phyloP scores from a whole-genome alignment of 257 asterid species.

The Knoxia roxburghii region DNA sequence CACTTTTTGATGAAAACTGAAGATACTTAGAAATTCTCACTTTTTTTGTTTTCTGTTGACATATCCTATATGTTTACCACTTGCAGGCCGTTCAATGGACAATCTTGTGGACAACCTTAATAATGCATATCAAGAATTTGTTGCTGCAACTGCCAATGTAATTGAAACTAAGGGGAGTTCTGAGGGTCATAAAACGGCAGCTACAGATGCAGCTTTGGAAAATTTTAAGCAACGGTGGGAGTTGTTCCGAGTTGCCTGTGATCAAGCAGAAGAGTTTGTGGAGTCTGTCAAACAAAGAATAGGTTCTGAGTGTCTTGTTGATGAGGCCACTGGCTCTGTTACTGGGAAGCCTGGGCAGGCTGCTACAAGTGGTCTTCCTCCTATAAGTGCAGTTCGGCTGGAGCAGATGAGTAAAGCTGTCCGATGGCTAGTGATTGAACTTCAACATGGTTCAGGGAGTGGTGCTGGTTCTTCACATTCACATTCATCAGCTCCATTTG shows the following conservation, averaged over 20 bases:
- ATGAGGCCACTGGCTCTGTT: conserved; percentile 87
- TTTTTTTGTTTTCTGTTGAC: not conserved
- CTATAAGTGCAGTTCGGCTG: conserved; percentile 90
- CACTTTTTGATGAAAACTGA: not conserved
- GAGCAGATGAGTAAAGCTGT: conserved; percentile 99
- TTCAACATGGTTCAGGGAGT: conserved; percentile 81
- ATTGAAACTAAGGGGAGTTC: conserved; percentile 63
- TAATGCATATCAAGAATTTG: conserved; percentile 71
- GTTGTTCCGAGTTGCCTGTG: conserved; percentile 79
- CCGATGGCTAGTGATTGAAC: conserved; percentile 82
- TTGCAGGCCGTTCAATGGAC: conserved; percentile 49
- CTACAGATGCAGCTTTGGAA: conserved; percentile 84
- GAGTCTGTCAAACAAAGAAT: conserved; percentile 96
- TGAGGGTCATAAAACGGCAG: conserved; percentile 52
- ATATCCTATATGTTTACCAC: not conserved
- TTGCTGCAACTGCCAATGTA: conserved; percentile 59
- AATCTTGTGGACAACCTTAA: conserved; percentile 63
- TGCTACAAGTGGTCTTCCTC: conserved; percentile 57
- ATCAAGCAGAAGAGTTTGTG: conserved; percentile 89
- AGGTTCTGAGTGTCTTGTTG: conserved; percentile 93
- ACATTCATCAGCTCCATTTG: conserved; percentile 69
- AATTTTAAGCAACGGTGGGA: conserved; percentile 91
- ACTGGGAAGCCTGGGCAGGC: conserved; percentile 61
- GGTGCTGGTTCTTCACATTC: conserved; percentile 48
- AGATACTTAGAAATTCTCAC: not conserved